Evolutionary conservation across 345 rosid genomes (phyloP).

Genomic region (Eucalyptus tenuipes): DNA sequence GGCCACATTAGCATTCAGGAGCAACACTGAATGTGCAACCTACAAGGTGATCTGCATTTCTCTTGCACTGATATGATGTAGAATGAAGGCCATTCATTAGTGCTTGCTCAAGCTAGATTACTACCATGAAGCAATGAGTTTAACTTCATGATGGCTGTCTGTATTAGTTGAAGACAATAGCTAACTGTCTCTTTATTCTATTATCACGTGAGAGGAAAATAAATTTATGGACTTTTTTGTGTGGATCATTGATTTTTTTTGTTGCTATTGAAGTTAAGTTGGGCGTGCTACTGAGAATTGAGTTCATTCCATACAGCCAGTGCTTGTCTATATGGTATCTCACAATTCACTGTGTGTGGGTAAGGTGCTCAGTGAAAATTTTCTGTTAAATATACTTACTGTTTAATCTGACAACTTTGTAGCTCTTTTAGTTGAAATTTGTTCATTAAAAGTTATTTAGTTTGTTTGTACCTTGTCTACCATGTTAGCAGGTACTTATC

Average conservation of each 20-base stretch:
- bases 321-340: not conserved
- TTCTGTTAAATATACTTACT: not conserved
- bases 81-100: not conserved
- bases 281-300: not conserved
- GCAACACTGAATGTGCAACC: constrained; percentile 57
- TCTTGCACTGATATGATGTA: not conserved
- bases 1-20: constrained; percentile 82
- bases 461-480: not conserved
- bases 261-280: not conserved
- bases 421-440: not conserved
- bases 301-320: not conserved
- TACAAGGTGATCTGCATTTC: constrained; percentile 53
- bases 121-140: not conserved
- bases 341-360: not conserved
- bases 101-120: not conserved
- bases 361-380: not conserved
- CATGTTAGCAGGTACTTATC: not conserved
- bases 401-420: not conserved
- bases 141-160: not conserved
- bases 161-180: not conserved
- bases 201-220: not conserved
- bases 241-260: not conserved
- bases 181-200: not conserved
- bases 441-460: not conserved
- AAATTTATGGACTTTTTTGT: not conserved